Conservation (phyloP, 1,284 basidiomycete genomes). For the Fomitopsis palustris region DNA sequence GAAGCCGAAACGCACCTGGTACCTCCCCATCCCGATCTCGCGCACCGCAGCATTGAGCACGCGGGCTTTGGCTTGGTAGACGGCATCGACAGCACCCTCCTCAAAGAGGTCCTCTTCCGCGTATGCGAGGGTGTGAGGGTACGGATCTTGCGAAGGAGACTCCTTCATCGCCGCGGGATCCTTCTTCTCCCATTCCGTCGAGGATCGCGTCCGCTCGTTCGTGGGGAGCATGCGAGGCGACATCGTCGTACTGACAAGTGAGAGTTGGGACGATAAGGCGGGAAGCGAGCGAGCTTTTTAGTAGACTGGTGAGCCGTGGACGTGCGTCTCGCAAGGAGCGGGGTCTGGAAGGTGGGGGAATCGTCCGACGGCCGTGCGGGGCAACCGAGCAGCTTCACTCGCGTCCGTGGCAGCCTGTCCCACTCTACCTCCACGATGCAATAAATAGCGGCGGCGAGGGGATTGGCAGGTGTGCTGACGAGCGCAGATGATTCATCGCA, state of each 20-base stretch:
- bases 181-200: conserved; percentile 10
- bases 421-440: not conserved
- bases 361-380: not conserved
- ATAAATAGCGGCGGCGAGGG: not conserved
- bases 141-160: not conserved
- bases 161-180: conserved; percentile 1
- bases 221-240: not conserved
- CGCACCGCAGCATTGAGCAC: conserved; percentile 56
- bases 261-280: not conserved
- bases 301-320: not conserved
- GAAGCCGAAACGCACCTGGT: conserved; percentile 45
- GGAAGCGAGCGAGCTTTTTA: not conserved
- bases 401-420: not conserved
- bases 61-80: conserved; percentile 55
- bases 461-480: not conserved
- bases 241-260: conserved; percentile 1
- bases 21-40: conserved; percentile 65
- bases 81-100: conserved; percentile 46
- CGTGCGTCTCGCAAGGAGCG: not conserved
- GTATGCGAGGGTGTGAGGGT: not conserved
- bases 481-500: conserved; percentile 5
- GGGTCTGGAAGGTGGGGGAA: not conserved
- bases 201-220: not conserved
- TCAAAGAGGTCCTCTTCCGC: conserved; percentile 32
- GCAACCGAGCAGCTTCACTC: not conserved